Evolutionary conservation across 768 basidiomycete genomes (phyloP), one percentile per base, ranked within the genome.

Genomic region (Phaffia australis): DNA sequence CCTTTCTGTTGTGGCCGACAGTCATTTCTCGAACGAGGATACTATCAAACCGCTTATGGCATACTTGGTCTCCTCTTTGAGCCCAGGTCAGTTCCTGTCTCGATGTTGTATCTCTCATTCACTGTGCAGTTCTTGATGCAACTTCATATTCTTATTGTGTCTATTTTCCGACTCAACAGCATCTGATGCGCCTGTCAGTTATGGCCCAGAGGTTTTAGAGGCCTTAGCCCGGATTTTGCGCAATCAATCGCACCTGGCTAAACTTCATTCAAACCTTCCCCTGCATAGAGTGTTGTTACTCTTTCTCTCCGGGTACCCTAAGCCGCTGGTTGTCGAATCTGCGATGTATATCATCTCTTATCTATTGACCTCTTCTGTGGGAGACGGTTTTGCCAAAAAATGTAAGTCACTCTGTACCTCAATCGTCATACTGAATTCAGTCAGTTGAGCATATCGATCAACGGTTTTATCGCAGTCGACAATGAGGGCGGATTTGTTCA

Each of bases 1-100:
- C 11, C 48, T 65, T 15, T 60, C 83, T 85, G 1, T 77, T 92
- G 48, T 81, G 80, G 51, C 78, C 81, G 5, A 81, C 84, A 80
- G 84, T 0, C 79, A 82, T n/a, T 89, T 88, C 71, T 81, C 83
- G 2, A 81, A 83, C 50, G 86, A 87, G 30, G 85, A 86, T 57
- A 79, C 81, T 0, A 86, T 94, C 71, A 94, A 91, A 72, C 91
- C 93, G 0, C 76, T 92, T 0, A 83, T 90, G 4, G 86, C 89
- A 0, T 94, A 88, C 74, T 78, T 94, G 9, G 87, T 89, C 1
- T 87, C 89, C 0, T 87, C 87, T 73, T 75, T 92, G 16, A 83
- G 86, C 68, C 81, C 82, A 73, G 80, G 88, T 87, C 63, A 64
- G 82, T 71, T 35, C 3, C 15, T 66, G 56, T 23, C 11, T 11